Conservation (phyloP, 768 basidiomycete genomes). For the Kwoniella heveanensis region DNA sequence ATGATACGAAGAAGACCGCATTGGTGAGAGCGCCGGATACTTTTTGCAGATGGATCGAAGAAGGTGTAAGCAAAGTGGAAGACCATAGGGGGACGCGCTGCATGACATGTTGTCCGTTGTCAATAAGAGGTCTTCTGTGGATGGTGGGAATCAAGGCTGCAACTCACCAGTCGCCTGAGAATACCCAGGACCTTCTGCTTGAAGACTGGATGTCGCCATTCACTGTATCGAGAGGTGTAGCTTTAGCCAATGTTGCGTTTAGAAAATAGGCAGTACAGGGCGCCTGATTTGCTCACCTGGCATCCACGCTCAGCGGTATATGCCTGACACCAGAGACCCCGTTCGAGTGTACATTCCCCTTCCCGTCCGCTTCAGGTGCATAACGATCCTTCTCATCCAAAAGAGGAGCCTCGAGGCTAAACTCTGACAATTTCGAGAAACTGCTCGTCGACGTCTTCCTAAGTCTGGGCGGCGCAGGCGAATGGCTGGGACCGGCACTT, state of each 20-base stretch:
- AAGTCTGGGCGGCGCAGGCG: conserved; percentile 27
- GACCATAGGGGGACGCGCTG: conserved; percentile 55
- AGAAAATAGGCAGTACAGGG: too few relatives aligned
- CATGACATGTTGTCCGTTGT: conserved; percentile 12
- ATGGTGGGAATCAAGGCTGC: neutral
- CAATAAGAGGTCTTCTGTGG: neutral
- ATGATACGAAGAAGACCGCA: conserved; percentile 94
- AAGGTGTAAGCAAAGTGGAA: conserved; percentile 39
- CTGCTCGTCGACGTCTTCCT: conserved; percentile 41
- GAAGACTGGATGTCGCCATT: conserved; percentile 54
- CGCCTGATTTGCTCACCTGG: conserved; percentile 43
- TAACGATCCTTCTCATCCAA: conserved; percentile 24
- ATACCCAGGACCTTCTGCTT: conserved; percentile 51
- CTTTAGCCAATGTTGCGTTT: too few relatives aligned
- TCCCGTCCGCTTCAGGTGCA: conserved; percentile 21
- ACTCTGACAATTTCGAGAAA: conserved; percentile 48
- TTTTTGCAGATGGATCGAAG: conserved; percentile 66
- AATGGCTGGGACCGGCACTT: conserved; percentile 13
- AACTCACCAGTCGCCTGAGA: conserved; percentile 42
- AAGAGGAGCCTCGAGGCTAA: conserved; percentile 35
- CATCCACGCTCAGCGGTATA: conserved; percentile 46
- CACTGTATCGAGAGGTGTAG: conserved; percentile 16
- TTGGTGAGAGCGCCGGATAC: conserved; percentile 93
- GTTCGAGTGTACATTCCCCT: conserved; percentile 21
- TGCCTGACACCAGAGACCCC: conserved; percentile 45